Evolutionary conservation across 805 yeast species (phyloP).

Genomic region (Starmerella kuoi): DNA sequence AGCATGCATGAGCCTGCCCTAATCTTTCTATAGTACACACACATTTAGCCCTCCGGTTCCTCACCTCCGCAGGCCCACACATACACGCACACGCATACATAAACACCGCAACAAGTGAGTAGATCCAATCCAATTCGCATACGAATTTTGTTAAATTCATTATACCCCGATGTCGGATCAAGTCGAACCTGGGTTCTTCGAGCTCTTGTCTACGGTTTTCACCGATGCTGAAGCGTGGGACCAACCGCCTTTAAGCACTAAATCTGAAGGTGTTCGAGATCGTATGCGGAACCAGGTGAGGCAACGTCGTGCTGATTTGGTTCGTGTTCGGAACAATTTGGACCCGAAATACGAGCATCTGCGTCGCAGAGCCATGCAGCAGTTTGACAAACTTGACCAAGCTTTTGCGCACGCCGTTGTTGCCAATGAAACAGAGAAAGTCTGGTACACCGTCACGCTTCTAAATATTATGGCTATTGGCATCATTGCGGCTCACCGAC

Average conservation of each 20-base stretch:
- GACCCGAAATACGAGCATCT: slow-evolving; percentile 25
- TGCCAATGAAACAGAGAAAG: slow-evolving; percentile 49
- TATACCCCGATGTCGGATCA: too few species aligned
- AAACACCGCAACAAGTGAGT: too few species aligned
- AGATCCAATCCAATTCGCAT: too few species aligned
- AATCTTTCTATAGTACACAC: too few species aligned
- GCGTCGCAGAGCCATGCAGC: slow-evolving; percentile 20
- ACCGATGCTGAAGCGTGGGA: slow-evolving; percentile 7
- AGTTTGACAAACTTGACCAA: slow-evolving; percentile 27
- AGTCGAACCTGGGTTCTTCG: slow-evolving; percentile 25
- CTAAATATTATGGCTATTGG: slow-evolving; percentile 61
- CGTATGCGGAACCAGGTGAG: slow-evolving; percentile 20
- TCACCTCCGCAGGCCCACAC: too few species aligned
- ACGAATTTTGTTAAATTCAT: too few species aligned
- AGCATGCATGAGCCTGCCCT: too few species aligned
- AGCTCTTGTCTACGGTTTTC: slow-evolving; percentile 28
- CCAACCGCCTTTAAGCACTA: neutral
- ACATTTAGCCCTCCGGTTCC: too few species aligned
- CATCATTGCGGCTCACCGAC: slow-evolving; percentile 61
- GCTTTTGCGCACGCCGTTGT: slow-evolving; percentile 16
- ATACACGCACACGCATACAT: too few species aligned
- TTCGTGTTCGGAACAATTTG: slow-evolving; percentile 7
- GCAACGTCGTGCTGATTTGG: slow-evolving; percentile 9
- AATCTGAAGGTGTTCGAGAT: slow-evolving; percentile 20
- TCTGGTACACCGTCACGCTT: slow-evolving; percentile 65